Base-by-base conservation (phyloP, 2,329 filamentous ascomycete genomes). In the Aspergillus neotritici region DNA sequence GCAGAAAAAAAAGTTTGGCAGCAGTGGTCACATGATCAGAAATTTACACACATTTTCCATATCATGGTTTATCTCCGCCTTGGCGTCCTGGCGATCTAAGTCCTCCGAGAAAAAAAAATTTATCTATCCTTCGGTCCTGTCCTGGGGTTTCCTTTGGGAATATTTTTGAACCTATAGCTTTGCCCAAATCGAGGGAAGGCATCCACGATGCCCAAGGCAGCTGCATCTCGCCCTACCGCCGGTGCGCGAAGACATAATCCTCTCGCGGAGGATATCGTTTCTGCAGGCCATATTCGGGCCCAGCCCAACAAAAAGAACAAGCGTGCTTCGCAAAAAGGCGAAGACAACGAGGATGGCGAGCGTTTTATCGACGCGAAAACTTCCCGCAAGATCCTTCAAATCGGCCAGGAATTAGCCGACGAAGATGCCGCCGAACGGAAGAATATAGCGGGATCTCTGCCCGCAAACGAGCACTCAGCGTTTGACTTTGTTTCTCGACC, bases 351-450 rank as follows among this genome's bases (percentile, higher is more conserved):
- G 8, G 77, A 80, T 45, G 76, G 79, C 47, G 80, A 86, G 48
- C 73, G 77, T 51, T 97, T 85, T 60, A 81, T 98, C 48, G 90
- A 96, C 65, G 83, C 89, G 46, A 90, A 87, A 64, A 83, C 90
- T 13, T 95, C 91, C 44, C 79, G 83, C 55, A 89, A 87, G 58
- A 98, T 98, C 63, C 65, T 98, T 48, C 81, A 86, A 54, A 87
- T 97, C 57, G 91, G 91, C 43, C 86, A 90, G 58, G 87, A 95
- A 61, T 74, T 98, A 11, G 84, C 82, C 11, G 87, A 93, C 33
- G 91, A 97, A 64, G 87, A 91, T 43, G 77, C 77, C 44, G 72
- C 74, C 29, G 75, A 80, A 53, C 58, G 58, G 30, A 59, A 53
- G 28, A 57, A 60, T 14, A 58, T 55, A 29, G 53, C 64, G 54